Evolutionary conservation across 73 alveolate species (phyloP).

Genomic region (Symbiodinium natans): DNA sequence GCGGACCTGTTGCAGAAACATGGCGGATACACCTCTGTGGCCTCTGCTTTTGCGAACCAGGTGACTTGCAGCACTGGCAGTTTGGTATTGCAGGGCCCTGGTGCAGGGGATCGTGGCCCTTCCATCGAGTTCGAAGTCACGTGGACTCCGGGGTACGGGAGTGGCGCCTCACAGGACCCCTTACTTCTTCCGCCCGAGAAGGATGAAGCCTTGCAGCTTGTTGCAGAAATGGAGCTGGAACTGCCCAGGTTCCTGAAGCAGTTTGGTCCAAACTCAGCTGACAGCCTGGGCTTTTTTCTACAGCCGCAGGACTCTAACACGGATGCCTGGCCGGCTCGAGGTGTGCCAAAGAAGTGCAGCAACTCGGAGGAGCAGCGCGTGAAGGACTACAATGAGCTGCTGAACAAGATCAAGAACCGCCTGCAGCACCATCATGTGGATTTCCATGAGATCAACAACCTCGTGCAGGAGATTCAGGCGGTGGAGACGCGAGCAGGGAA

Average conservation of each 20-base stretch:
- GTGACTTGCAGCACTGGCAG: conserved; percentile 21
- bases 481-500: conserved; percentile 49
- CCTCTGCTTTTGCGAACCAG: neutral
- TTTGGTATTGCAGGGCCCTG: conserved; percentile 8
- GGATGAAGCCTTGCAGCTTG: conserved; percentile 3
- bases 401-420: conserved; percentile 59
- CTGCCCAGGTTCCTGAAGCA: conserved; percentile 26
- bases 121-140: conserved; percentile 22
- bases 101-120: conserved; percentile 47
- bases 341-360: neutral
- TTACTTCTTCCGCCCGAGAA: neutral
- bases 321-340: neutral
- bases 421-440: neutral
- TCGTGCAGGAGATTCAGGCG: conserved; percentile 24
- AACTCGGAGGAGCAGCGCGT: conserved; percentile 12
- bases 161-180: neutral
- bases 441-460: neutral
- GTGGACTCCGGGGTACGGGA: conserved; percentile 14
- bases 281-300: conserved; percentile 38
- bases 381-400: conserved; percentile 36
- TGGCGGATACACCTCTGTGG: conserved; percentile 19
- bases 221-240: conserved; percentile 32
- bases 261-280: conserved; percentile 22
- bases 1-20: conserved; percentile 39
- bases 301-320: conserved; percentile 20